phyloP scores from a whole-genome alignment of 352 stramenopile genomes.

The Phytophthora pisi region DNA sequence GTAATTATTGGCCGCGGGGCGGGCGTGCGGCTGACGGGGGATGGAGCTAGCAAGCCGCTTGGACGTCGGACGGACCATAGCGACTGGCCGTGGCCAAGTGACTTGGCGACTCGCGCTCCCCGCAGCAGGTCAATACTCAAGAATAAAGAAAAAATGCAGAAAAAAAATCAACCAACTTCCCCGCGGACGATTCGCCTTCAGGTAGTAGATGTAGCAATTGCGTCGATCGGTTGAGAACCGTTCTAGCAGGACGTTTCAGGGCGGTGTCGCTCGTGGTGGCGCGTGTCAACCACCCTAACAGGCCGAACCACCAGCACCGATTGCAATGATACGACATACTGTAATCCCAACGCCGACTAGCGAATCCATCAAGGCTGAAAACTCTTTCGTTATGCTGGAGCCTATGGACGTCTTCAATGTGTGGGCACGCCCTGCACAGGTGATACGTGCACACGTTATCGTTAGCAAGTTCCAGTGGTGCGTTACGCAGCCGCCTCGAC shows the following conservation, averaged over 20 bases:
- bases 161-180: slow-evolving; percentile 25
- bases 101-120: slow-evolving; percentile 3
- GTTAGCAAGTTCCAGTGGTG: neutral
- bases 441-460: slow-evolving; percentile 6
- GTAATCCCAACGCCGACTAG: slow-evolving; percentile 3
- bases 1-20: slow-evolving; percentile 37
- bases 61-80: neutral
- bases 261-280: neutral
- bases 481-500: neutral
- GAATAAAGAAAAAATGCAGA: slow-evolving; percentile 31
- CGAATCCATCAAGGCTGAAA: slow-evolving; percentile 3
- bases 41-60: slow-evolving; percentile 3
- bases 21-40: slow-evolving; percentile 19
- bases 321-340: neutral
- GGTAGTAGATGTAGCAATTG: no score
- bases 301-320: neutral
- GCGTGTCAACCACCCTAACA: slow-evolving; percentile 1
- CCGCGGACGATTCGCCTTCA: slow-evolving; percentile 8
- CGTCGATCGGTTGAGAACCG: neutral
- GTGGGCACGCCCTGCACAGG: slow-evolving; percentile 16
- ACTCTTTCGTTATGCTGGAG: neutral
- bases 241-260: no score
- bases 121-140: slow-evolving; percentile 9
- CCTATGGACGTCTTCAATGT: slow-evolving; percentile 7
- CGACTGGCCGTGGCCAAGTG: neutral